Percentiles rank a stretch among this genome's conserved stretches.
Evolutionary conservation across 1,284 basidiomycete genomes (phyloP).

Genomic region (Cystobasidium sp.): DNA sequence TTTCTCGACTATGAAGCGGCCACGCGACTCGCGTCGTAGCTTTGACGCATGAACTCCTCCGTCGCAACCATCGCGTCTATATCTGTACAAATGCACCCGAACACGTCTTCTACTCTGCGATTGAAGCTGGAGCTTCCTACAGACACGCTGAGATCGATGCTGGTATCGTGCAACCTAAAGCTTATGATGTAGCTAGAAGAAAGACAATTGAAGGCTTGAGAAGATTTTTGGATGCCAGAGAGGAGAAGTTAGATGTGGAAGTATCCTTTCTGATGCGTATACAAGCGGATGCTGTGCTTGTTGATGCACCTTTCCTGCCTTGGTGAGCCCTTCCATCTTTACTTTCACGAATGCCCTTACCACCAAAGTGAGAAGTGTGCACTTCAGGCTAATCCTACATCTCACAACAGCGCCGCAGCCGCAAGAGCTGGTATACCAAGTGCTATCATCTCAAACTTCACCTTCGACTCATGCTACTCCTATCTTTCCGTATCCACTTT

Average conservation of each 20-base stretch:
- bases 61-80: constrained; percentile 49
- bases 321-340: constrained; percentile 62
- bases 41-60: constrained; percentile 49
- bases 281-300: constrained; percentile 67
- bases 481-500: constrained; percentile 64
- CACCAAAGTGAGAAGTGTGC: neutral
- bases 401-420: constrained; percentile 66
- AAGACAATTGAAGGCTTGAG: constrained; percentile 69
- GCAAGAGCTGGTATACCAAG: constrained; percentile 68
- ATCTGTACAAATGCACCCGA: constrained; percentile 53
- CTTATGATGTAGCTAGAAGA: constrained; percentile 65
- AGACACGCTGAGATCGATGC: constrained; percentile 52
- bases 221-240: constrained; percentile 65
- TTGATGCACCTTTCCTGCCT: constrained; percentile 75
- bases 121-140: constrained; percentile 46
- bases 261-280: constrained; percentile 62
- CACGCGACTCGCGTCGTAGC: constrained; percentile 54
- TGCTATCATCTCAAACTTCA: constrained; percentile 75
- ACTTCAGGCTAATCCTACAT: neutral
- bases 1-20: constrained; percentile 16
- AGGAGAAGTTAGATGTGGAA: constrained; percentile 65
- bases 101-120: constrained; percentile 50
- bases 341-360: neutral
- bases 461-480: constrained; percentile 78
- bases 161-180: constrained; percentile 54